These are phyloP conservation scores for Letharia columbiana DNA, from an alignment of 495 filamentous ascomycete species.

Conservation along the genomic window DNA sequence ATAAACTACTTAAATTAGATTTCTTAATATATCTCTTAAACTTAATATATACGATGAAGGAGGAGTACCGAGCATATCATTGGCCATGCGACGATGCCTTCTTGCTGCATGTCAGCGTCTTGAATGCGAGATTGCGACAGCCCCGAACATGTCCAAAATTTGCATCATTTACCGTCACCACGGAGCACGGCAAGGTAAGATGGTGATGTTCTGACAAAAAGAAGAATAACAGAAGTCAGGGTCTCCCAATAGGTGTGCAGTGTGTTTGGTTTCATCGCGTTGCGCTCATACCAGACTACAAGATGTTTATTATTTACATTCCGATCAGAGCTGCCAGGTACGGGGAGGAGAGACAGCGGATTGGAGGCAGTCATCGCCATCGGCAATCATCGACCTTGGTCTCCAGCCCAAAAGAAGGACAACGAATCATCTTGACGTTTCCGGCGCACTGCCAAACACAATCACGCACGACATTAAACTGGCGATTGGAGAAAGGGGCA, in stretches of 20 bases:
- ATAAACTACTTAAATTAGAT: no score
- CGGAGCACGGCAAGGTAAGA: background rate
- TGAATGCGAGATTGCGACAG: background rate
- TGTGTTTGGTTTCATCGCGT: slow-evolving; percentile 12
- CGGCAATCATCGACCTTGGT: background rate
- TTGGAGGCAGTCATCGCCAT: background rate
- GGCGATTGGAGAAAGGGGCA: background rate
- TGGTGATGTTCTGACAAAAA: background rate
- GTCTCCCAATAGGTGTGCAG: no score
- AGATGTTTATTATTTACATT: slow-evolving; percentile 7
- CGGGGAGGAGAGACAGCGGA: background rate
- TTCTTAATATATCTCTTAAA: no score
- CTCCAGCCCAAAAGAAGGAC: background rate
- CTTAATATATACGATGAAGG: background rate
- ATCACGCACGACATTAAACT: background rate
- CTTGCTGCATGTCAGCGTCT: background rate
- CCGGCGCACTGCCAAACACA: background rate
- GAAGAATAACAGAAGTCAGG: background rate
- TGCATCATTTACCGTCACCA: background rate
- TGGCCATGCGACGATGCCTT: background rate
- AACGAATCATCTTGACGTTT: background rate
- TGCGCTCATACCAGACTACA: slow-evolving; percentile 2
- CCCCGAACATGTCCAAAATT: background rate
- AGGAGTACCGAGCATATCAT: background rate
- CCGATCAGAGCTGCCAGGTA: background rate